These are phyloP conservation scores for Globisporangium polare DNA, from an alignment of 352 stramenopile species.

Conservation along the genomic window DNA sequence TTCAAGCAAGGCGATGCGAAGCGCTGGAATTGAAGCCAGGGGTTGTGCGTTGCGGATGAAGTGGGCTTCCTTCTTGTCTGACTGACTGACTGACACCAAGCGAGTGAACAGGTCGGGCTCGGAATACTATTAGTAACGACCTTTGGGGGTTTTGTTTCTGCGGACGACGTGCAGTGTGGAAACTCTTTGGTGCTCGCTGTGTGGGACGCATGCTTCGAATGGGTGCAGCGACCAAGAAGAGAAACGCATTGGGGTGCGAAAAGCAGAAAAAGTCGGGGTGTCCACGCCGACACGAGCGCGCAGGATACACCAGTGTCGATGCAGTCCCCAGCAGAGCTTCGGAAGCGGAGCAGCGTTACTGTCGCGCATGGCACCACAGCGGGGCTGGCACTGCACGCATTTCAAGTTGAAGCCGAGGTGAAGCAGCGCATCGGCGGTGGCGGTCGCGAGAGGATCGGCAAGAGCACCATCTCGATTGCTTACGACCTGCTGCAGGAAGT, in stretches of 20 bases:
- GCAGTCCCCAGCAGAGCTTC: not conserved
- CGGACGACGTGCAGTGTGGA: not conserved
- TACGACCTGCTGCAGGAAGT: conserved; percentile 26
- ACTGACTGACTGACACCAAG: not conserved
- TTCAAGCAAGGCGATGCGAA: not conserved
- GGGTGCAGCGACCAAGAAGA: not conserved
- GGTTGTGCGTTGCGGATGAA: not conserved
- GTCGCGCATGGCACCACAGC: conserved; percentile 6
- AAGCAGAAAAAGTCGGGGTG: not conserved
- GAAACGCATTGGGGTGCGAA: not conserved
- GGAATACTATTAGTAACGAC: not conserved
- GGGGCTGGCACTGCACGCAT: conserved; percentile 19
- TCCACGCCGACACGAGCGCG: not conserved
- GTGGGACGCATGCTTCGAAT: not conserved
- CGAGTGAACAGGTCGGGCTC: not conserved
- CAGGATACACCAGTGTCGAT: not conserved
- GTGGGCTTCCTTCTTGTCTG: too few relatives aligned
- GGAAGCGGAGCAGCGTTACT: not conserved
- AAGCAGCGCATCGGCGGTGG: not conserved
- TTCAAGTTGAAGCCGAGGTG: conserved; percentile 12
- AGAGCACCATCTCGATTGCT: not conserved
- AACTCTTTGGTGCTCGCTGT: not conserved
- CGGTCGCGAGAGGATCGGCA: too few relatives aligned
- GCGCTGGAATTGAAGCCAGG: too few relatives aligned
- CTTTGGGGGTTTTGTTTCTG: not conserved